phyloP scores from a whole-genome alignment of 371 early-diverging fungal species.

The Enterocytospora artemiae region DNA sequence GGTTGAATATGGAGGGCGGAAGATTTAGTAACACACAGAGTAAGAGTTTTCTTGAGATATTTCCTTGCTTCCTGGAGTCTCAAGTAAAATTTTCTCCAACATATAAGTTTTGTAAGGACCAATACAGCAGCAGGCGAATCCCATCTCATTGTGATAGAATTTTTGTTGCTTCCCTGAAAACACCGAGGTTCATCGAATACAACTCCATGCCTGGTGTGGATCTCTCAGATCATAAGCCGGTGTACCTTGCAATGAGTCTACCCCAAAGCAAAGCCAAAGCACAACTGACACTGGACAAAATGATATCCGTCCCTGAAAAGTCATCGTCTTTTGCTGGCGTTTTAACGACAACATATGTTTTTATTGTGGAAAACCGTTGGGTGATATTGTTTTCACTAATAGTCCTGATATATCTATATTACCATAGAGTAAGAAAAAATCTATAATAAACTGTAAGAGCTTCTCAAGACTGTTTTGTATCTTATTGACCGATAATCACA shows the following conservation, averaged over 20 bases:
- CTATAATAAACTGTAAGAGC: neutral
- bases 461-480: neutral
- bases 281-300: neutral
- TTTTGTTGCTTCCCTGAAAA: neutral
- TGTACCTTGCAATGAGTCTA: neutral
- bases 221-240: constrained; percentile 35
- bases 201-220: neutral
- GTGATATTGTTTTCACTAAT: too few relatives aligned
- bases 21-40: too few relatives aligned
- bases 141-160: constrained; percentile 42
- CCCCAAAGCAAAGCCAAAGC: neutral
- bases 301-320: neutral
- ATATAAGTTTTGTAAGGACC: constrained; percentile 22
- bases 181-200: constrained; percentile 7
- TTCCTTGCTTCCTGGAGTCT: too few relatives aligned
- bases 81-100: constrained; percentile 20
- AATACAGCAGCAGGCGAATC: constrained; percentile 3
- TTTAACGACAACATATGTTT: too few relatives aligned
- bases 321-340: too few relatives aligned
- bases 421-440: neutral
- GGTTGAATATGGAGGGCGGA: constrained; percentile 4
- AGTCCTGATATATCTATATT: too few relatives aligned
- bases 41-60: too few relatives aligned
- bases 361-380: too few relatives aligned
- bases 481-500: neutral